These are phyloP conservation scores for Aspergillus japonicus DNA, from an alignment of 2,329 filamentous ascomycete species.

Conservation along the genomic window DNA sequence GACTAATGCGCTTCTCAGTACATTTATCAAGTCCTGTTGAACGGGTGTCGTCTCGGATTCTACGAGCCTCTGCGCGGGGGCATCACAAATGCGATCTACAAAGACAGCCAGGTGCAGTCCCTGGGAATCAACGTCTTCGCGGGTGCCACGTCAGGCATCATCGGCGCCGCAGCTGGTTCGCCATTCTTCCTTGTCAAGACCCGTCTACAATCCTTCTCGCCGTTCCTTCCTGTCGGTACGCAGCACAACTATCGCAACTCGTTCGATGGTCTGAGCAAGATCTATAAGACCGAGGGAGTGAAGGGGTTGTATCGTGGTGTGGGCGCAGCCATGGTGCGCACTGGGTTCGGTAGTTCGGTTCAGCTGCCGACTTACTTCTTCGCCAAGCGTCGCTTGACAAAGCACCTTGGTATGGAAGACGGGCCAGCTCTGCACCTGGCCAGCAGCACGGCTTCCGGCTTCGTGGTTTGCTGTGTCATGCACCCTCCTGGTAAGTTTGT, in stretches of 20 bases:
- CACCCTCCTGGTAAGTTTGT: constrained; percentile 75
- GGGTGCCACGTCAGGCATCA: constrained; percentile 81
- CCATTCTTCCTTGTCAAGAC: constrained; percentile 99
- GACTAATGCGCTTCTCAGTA: constrained; percentile 56
- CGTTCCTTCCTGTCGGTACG: constrained; percentile 91
- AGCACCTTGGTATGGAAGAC: constrained; percentile 84
- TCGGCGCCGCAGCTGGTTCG: constrained; percentile 88
- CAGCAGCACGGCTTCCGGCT: constrained; percentile 85
- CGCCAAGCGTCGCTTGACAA: constrained; percentile 80
- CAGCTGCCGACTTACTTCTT: constrained; percentile 98
- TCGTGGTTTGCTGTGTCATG: constrained; percentile 97
- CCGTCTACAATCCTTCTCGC: constrained; percentile 87
- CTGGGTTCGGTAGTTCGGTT: constrained; percentile 91
- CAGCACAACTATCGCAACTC: constrained; percentile 91
- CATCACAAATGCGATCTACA: constrained; percentile 68
- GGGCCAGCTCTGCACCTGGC: constrained; percentile 84
- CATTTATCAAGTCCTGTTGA: constrained; percentile 92
- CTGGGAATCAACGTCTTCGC: constrained; percentile 91
- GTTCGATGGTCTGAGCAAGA: constrained; percentile 75
- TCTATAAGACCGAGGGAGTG: constrained; percentile 74
- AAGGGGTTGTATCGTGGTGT: constrained; percentile 86
- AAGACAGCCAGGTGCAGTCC: constrained; percentile 73
- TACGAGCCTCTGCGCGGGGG: constrained; percentile 87
- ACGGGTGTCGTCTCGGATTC: constrained; percentile 94
- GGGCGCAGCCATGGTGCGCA: constrained; percentile 89